Conservation (phyloP, 148 eudicot species). For the Arbutus unedo region DNA sequence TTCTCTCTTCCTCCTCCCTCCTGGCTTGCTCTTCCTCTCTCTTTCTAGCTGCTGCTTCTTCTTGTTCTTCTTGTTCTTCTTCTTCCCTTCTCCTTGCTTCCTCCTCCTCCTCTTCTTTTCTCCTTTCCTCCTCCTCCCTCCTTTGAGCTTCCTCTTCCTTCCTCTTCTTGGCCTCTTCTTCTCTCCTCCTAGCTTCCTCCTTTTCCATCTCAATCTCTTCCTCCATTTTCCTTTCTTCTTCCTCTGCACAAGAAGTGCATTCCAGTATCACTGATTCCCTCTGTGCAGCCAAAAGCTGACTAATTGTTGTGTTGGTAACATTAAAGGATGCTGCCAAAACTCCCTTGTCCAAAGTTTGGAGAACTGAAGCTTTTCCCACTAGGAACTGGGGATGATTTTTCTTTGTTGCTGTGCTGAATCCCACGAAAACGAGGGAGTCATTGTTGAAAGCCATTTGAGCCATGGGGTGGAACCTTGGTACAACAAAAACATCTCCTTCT, state of each 20-base stretch:
- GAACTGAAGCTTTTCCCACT: slow-evolving; percentile 63
- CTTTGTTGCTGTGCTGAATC: slow-evolving; percentile 56
- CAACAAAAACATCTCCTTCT: slow-evolving; percentile 74
- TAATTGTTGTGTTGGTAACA: slow-evolving; percentile 41
- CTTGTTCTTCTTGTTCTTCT: slow-evolving; percentile 8
- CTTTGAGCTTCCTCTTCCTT: slow-evolving; percentile 6
- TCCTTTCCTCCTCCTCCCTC: slow-evolving; percentile 23
- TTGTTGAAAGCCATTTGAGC: slow-evolving; percentile 77
- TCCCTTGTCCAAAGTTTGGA: slow-evolving; percentile 39
- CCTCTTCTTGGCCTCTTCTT: slow-evolving; percentile 12
- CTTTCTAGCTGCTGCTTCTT: slow-evolving; percentile 10
- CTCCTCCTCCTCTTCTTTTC: slow-evolving; percentile 33
- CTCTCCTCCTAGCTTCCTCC: slow-evolving; percentile 23
- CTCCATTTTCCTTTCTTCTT: slow-evolving; percentile 45
- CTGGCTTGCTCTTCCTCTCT: slow-evolving; percentile 13
- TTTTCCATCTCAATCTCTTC: slow-evolving; percentile 39
- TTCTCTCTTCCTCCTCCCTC: slow-evolving; percentile 17
- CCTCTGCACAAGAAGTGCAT: slow-evolving; percentile 80
- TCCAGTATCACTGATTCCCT: slow-evolving; percentile 47
- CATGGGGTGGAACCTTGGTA: slow-evolving; percentile 75
- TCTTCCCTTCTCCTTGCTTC: slow-evolving; percentile 24
- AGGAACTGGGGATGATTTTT: slow-evolving; percentile 65
- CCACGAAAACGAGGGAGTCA: slow-evolving; percentile 63
- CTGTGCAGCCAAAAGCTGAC: slow-evolving; percentile 39
- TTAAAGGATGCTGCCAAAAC: slow-evolving; percentile 52